Percentiles rank a stretch among this genome's conserved stretches.
Conservation (phyloP, 805 yeast species). For the Ogataea sp. region DNA sequence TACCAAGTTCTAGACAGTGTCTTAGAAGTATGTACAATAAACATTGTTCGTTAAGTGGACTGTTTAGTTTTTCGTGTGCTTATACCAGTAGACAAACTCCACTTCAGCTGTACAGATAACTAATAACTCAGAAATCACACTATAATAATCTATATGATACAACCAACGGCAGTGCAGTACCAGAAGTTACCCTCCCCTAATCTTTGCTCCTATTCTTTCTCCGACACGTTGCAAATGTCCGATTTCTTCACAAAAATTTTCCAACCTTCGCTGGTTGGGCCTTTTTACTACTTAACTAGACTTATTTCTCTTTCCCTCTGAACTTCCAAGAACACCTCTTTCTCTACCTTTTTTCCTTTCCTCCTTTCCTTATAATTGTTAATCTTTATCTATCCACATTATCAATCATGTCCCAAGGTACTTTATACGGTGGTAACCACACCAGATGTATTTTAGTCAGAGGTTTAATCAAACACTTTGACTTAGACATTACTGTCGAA, state of each 20-base stretch:
- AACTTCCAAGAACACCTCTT: background rate
- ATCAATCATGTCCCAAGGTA: conserved; percentile 25
- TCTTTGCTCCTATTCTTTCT: too few species aligned
- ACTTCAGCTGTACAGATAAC: too few species aligned
- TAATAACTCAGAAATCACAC: too few species aligned
- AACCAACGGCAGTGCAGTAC: too few species aligned
- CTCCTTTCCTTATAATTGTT: background rate
- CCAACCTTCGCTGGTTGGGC: background rate
- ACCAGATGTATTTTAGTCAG: conserved; percentile 24
- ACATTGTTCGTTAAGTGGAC: too few species aligned
- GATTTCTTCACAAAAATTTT: background rate
- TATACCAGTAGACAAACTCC: too few species aligned
- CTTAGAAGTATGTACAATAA: too few species aligned
- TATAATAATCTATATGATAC: too few species aligned
- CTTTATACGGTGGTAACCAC: conserved; percentile 23
- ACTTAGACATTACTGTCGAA: conserved; percentile 42
- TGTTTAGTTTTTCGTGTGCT: too few species aligned
- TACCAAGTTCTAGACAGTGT: too few species aligned
- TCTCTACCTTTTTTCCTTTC: background rate
- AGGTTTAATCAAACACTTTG: conserved; percentile 46
- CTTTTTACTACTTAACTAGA: background rate
- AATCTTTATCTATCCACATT: background rate
- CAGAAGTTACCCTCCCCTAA: too few species aligned
- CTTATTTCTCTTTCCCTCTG: background rate
- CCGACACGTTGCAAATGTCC: too few species aligned